Evolutionary conservation across 179 eudicot species (phyloP).

Genomic region (Heliamphora pulchella): DNA sequence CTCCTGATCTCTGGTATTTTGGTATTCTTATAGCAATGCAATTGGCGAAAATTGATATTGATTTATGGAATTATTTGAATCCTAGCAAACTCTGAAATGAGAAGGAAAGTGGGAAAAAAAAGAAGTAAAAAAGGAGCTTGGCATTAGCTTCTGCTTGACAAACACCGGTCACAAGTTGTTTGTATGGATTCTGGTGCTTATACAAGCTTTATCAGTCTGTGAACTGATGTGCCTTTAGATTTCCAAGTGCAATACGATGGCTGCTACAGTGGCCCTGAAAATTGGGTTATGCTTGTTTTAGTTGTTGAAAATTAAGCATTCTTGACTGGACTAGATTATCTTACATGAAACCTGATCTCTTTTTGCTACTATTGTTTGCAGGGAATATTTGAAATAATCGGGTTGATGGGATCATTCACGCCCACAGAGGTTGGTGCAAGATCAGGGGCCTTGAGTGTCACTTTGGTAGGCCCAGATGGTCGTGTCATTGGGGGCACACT

Average conservation of each 20-base stretch:
- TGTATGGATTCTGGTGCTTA: background rate
- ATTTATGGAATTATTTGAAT: background rate
- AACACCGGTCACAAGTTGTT: background rate
- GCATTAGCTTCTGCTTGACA: background rate
- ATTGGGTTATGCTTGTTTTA: background rate
- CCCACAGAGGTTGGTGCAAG: background rate
- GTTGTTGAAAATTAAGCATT: background rate
- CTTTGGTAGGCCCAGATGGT: background rate
- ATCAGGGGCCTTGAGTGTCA: background rate
- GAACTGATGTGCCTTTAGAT: background rate
- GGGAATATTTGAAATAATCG: background rate
- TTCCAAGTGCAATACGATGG: background rate
- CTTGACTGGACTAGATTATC: background rate
- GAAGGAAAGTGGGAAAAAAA: background rate
- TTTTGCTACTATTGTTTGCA: background rate
- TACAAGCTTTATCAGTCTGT: background rate
- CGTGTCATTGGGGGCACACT: conserved; percentile 4
- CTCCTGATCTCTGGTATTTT: no score
- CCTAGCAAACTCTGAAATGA: background rate
- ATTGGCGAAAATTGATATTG: no score
- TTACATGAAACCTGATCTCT: background rate
- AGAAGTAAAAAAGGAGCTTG: no score
- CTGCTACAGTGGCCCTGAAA: background rate
- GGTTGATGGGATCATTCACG: background rate
- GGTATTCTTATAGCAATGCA: no score